These are phyloP conservation scores for Tetracladium maxilliforme DNA, from an alignment of 2,329 filamentous ascomycete species.

Conservation along the genomic window DNA sequence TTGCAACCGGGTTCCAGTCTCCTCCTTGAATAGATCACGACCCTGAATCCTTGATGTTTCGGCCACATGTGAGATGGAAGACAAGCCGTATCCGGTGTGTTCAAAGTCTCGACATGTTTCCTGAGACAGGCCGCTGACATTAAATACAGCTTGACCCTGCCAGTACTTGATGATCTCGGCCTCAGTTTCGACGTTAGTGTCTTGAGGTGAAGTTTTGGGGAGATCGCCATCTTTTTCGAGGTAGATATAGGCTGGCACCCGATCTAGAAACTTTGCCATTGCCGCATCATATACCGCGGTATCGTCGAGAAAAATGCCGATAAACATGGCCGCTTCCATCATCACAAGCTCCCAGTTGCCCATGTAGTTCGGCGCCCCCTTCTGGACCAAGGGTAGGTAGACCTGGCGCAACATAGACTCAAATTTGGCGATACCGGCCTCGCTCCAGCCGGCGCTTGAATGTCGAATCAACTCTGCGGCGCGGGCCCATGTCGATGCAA, in stretches of 20 bases:
- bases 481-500: slow-evolving; percentile 12
- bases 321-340: slow-evolving; percentile 10
- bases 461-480: slow-evolving; percentile 14
- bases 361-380: slow-evolving; percentile 4
- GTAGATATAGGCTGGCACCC: slow-evolving; percentile 13
- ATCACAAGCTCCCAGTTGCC: slow-evolving; percentile 13
- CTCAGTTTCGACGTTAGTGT: slow-evolving; percentile 2
- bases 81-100: slow-evolving; percentile 12
- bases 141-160: slow-evolving; percentile 4
- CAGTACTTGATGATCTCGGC: slow-evolving; percentile 5
- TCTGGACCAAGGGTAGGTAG: slow-evolving; percentile 10
- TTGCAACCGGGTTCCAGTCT: slow-evolving; percentile 8
- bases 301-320: slow-evolving; percentile 13
- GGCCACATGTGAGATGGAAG: slow-evolving; percentile 12
- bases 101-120: slow-evolving; percentile 14
- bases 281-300: slow-evolving; percentile 8
- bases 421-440: slow-evolving; percentile 8
- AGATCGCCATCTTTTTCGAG: slow-evolving; percentile 9
- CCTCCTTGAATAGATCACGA: slow-evolving; percentile 9
- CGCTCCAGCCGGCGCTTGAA: slow-evolving; percentile 9
- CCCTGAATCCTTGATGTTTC: slow-evolving; percentile 14
- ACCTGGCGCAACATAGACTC: slow-evolving; percentile 11
- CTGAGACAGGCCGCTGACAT: slow-evolving; percentile 8
- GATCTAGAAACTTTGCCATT: slow-evolving; percentile 9
- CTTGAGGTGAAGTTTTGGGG: slow-evolving; percentile 5